Percentiles rank a stretch among this genome's conserved stretches.
Conservation (phyloP, 2,329 filamentous ascomycete species). For the Penicillium sp. region DNA sequence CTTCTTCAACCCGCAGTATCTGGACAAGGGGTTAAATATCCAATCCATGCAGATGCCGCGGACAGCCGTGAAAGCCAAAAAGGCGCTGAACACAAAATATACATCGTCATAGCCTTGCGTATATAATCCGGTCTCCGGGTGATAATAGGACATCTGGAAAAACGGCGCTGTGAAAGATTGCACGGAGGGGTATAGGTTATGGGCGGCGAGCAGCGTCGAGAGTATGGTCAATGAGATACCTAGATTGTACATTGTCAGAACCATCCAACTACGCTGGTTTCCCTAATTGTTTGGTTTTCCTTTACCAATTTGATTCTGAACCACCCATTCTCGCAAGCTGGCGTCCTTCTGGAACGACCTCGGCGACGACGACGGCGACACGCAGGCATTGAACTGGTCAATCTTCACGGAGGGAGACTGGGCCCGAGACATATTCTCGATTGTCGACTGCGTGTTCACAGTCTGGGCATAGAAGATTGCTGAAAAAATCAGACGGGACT, state of each 20-base stretch:
- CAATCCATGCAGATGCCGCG: conserved; percentile 85
- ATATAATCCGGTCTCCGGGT: conserved; percentile 65
- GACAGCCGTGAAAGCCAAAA: conserved; percentile 81
- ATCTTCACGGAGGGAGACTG: conserved; percentile 22
- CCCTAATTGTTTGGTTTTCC: conserved; percentile 14
- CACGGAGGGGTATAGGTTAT: conserved; percentile 76
- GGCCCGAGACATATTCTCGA: conserved; percentile 25
- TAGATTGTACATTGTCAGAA: conserved; percentile 30
- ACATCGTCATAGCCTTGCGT: conserved; percentile 74
- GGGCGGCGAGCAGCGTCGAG: conserved; percentile 74
- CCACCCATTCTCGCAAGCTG: conserved; percentile 58
- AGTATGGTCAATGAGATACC: conserved; percentile 83
- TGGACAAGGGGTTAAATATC: conserved; percentile 72
- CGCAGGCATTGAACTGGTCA: conserved; percentile 38
- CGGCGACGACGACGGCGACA: conserved; percentile 29
- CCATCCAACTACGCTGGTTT: neutral
- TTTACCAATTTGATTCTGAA: conserved; percentile 77
- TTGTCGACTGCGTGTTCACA: neutral
- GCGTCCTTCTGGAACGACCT: conserved; percentile 29
- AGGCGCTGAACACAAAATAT: conserved; percentile 71
- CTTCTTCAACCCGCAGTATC: conserved; percentile 66
- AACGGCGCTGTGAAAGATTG: conserved; percentile 79
- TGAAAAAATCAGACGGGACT: neutral
- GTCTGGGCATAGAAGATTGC: conserved; percentile 1
- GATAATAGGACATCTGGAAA: conserved; percentile 81